Base-by-base conservation (phyloP, 352 stramenopile genomes). In the Globisporangium polare region DNA sequence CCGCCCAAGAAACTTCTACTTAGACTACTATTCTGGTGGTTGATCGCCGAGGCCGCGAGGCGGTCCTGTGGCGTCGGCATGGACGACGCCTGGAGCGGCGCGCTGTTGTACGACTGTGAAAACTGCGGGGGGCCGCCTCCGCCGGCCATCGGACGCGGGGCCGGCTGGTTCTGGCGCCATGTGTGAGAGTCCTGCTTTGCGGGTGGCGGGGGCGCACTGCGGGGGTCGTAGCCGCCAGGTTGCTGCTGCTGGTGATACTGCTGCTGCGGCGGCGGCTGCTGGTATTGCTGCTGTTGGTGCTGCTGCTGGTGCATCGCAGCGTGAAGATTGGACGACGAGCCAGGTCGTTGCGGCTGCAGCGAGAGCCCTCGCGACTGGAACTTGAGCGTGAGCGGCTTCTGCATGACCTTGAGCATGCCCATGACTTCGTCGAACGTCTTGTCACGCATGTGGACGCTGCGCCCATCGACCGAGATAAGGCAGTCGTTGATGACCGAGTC, bases 361-460 rank as follows among this genome's bases (percentile, higher is more conserved):
- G 37, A 47, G 22, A 20, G 41, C 24, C 47, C 52, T 12, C 81
- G 76, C 18, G 79, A 71, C 60, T 95, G 82, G 64, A 95, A 95
- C 67, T 90, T 92, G 31, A 95, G 59, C 39, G 83, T 90, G 52
- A 95, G 64, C 7, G 86, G 86, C 66, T 95, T 95, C 41, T 88
- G 84, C 81, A 95, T 91, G 29, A 83, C 77, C 69, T 94, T 94
- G 52, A 95, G 80, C 72, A 93, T 80, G 29, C 73, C 74, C 86
- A 95, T 95, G 26, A 94, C 83, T 68, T 94, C 86, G 50, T 95
- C 86, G 54, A 95, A 95, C 5, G 82, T 79, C 71, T 88, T 92
- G 71, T 93, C 80, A 13, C 80, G 83, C 58, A 78, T 65, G 51
- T 95, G 86, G 27, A 92, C 83, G 39, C 83, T 93, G 15, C 80